Evolutionary conservation across 768 basidiomycete species (phyloP).

Genomic region (Leccinellum rugosiceps): DNA sequence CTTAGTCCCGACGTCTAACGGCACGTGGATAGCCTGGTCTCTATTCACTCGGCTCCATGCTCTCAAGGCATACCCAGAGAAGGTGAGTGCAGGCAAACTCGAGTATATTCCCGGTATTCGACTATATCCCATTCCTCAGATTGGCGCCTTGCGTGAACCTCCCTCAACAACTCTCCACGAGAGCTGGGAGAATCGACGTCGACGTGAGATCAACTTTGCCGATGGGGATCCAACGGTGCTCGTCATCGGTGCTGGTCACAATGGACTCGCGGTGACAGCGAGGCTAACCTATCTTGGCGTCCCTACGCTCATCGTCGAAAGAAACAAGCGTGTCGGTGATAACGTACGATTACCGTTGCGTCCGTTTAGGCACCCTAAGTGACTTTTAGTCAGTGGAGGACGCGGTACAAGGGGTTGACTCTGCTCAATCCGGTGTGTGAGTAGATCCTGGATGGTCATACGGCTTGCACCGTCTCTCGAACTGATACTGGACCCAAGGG

Average conservation of each 20-base stretch:
- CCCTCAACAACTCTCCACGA: constrained; percentile 40
- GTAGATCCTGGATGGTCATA: constrained; percentile 19
- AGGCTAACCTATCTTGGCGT: constrained; percentile 57
- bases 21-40: constrained; percentile 55
- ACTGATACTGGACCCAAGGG: constrained; percentile 31
- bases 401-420: constrained; percentile 52
- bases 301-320: constrained; percentile 51
- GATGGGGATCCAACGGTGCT: constrained; percentile 53
- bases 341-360: constrained; percentile 19
- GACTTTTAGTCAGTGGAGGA: constrained; percentile 41
- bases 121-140: constrained; percentile 1
- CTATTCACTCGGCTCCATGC: constrained; percentile 58
- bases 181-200: constrained; percentile 48
- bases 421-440: constrained; percentile 51
- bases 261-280: constrained; percentile 61
- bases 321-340: constrained; percentile 48
- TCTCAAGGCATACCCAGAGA: constrained; percentile 51
- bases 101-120: not conserved
- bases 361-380: not conserved
- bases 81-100: constrained; percentile 16
- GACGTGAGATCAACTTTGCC: constrained; percentile 40
- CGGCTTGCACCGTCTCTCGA: not conserved
- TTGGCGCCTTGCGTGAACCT: constrained; percentile 39
- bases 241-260: constrained; percentile 63
- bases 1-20: constrained; percentile 39